Evolutionary conservation across 345 rosid species (phyloP).

Genomic region (Eutrema japonicum): DNA sequence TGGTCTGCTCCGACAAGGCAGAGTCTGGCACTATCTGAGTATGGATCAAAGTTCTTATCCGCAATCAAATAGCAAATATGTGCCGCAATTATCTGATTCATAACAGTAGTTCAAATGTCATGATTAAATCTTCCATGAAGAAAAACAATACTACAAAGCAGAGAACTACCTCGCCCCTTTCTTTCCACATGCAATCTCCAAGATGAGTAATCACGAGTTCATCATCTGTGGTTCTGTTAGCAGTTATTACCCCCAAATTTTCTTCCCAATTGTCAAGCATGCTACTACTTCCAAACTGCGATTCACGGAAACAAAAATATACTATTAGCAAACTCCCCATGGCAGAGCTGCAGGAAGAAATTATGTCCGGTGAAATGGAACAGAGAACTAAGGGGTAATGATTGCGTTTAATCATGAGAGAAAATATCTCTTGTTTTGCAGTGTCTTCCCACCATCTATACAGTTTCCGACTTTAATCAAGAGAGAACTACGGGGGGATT

Average conservation of each 20-base stretch:
- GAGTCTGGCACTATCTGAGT: slow-evolving; percentile 72
- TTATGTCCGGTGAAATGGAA: neutral
- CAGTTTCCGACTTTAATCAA: neutral
- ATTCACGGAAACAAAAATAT: slow-evolving; percentile 24
- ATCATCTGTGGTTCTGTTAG: slow-evolving; percentile 95
- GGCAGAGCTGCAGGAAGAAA: slow-evolving; percentile 11
- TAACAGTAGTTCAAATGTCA: slow-evolving; percentile 38
- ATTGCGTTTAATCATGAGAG: neutral
- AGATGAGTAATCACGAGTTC: slow-evolving; percentile 95
- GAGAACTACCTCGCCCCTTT: slow-evolving; percentile 80
- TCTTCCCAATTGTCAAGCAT: slow-evolving; percentile 99
- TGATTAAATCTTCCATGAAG: slow-evolving; percentile 17
- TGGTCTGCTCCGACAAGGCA: slow-evolving; percentile 84
- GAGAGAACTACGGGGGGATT: neutral
- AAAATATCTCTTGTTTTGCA: neutral
- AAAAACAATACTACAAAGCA: slow-evolving; percentile 22
- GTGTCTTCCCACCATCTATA: neutral
- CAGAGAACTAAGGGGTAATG: neutral
- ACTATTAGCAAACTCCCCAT: neutral
- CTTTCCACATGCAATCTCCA: slow-evolving; percentile 98
- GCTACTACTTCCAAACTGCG: slow-evolving; percentile 66
- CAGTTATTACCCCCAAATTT: slow-evolving; percentile 94
- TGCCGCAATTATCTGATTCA: slow-evolving; percentile 63
- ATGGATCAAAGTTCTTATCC: slow-evolving; percentile 68
- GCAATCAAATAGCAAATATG: slow-evolving; percentile 79